Evolutionary conservation across 306 rosid genomes (phyloP).

Genomic region (Elaeagnus macrophylla): DNA sequence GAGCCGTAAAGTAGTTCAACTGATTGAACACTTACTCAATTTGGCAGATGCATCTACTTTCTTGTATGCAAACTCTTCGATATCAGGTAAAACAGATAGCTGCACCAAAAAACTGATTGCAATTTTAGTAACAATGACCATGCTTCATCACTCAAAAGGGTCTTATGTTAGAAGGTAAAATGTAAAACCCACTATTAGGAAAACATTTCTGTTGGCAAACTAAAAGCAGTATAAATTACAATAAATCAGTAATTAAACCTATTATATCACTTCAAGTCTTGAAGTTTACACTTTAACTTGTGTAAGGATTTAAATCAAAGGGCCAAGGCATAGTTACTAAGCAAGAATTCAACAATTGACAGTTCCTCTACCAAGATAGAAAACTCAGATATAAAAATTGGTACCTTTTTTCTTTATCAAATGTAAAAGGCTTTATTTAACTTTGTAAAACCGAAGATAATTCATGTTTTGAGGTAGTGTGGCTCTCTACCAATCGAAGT

Average conservation of each 20-base stretch:
- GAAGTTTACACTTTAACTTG: no score
- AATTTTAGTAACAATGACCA: background rate
- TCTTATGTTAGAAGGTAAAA: background rate
- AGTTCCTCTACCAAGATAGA: no score
- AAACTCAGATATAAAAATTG: no score
- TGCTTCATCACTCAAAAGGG: background rate
- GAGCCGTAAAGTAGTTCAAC: background rate
- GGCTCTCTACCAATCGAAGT: no score
- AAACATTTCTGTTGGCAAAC: background rate
- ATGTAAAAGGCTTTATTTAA: no score
- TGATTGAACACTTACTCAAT: conserved; percentile 24
- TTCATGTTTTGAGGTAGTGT: no score
- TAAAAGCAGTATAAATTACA: background rate
- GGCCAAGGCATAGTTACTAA: no score
- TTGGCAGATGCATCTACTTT: conserved; percentile 26
- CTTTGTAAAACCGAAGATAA: no score
- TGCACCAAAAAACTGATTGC: conserved; percentile 18
- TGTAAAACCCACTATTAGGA: background rate
- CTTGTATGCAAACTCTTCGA: conserved; percentile 51
- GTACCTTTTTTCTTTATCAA: no score
- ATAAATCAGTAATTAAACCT: background rate
- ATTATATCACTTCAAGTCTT: no score
- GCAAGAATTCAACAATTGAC: no score
- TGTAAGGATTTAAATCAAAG: no score
- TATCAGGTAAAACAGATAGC: conserved; percentile 41